Conservation (phyloP, 768 basidiomycete species). For the Leccinum pellstonianum region DNA sequence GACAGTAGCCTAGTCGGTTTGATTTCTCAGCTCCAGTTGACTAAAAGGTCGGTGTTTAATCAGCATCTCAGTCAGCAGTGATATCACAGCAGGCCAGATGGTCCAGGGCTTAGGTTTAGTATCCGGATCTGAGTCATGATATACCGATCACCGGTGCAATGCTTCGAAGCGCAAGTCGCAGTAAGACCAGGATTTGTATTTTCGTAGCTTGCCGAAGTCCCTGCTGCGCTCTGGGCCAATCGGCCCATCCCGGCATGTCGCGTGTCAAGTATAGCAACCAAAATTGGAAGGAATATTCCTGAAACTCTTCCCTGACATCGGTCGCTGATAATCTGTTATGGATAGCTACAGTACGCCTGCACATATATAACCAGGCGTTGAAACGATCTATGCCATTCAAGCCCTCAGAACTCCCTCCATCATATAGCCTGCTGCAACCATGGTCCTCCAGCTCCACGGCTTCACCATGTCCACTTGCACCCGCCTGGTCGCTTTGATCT, state of each 20-base stretch:
- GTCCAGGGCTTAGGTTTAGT: no score
- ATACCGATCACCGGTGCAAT: no score
- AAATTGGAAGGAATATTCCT: no score
- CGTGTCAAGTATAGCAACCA: no score
- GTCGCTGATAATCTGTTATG: not conserved
- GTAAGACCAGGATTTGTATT: no score
- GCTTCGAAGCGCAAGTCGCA: no score
- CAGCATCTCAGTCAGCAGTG: conserved; percentile 8
- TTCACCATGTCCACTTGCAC: conserved; percentile 44
- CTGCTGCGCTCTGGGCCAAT: not conserved
- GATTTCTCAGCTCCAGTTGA: not conserved
- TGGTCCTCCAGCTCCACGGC: conserved; percentile 40
- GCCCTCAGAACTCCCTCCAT: not conserved
- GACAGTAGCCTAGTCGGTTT: not conserved
- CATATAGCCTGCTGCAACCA: conserved; percentile 13
- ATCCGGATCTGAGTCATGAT: no score
- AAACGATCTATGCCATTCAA: not conserved
- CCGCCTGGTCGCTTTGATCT: conserved; percentile 47
- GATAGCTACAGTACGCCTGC: not conserved
- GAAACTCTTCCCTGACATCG: no score
- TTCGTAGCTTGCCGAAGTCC: no score
- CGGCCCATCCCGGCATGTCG: not conserved
- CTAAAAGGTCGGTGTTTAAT: not conserved
- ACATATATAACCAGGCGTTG: conserved; percentile 6
- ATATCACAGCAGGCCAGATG: not conserved